Evolutionary conservation across 306 rosid species (phyloP).

Genomic region (Cucumis sativus): DNA sequence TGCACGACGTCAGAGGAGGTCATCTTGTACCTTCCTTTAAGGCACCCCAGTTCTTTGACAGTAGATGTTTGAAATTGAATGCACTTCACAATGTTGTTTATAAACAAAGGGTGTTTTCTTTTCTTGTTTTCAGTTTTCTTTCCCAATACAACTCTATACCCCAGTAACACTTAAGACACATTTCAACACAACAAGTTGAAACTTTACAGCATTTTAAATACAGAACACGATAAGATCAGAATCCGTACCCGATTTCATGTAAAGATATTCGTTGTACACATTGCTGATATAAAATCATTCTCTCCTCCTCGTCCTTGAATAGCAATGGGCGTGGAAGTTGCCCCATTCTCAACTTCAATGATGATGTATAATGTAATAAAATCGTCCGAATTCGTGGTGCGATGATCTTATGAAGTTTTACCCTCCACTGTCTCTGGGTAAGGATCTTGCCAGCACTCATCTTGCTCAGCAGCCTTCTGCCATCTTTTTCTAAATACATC

Average conservation of each 20-base stretch:
- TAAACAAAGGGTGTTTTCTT: background rate
- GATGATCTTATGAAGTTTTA: background rate
- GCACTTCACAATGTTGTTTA: background rate
- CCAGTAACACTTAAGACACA: background rate
- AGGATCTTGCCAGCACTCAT: constrained; percentile 37
- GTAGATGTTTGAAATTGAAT: background rate
- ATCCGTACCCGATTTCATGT: background rate
- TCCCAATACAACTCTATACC: background rate
- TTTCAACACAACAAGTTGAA: constrained; percentile 1
- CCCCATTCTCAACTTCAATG: background rate
- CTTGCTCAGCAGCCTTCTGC: constrained; percentile 25
- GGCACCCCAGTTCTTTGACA: background rate
- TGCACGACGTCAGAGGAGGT: background rate
- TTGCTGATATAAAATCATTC: background rate
- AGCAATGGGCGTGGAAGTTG: background rate
- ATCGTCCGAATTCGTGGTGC: background rate
- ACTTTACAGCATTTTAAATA: background rate
- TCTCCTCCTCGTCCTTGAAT: background rate
- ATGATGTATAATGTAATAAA: background rate
- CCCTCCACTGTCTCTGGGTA: constrained; percentile 6
- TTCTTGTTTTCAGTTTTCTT: background rate
- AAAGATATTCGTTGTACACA: background rate
- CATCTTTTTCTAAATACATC: constrained; percentile 28
- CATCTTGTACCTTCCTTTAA: background rate
- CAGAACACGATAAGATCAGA: background rate